Conservation (phyloP, 805 yeast genomes). For the Yarrowia alimentaria region DNA sequence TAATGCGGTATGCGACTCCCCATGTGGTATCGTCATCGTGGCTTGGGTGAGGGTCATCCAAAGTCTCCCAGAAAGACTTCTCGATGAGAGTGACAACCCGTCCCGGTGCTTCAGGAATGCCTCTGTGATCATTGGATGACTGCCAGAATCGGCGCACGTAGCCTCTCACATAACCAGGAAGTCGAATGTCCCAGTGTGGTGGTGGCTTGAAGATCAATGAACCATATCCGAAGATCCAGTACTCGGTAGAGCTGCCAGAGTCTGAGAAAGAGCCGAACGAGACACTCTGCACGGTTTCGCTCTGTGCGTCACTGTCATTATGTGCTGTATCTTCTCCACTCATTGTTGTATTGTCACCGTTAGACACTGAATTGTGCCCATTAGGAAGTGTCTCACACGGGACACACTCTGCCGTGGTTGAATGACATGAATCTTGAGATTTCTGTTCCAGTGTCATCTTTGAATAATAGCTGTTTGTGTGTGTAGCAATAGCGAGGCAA, state of each 20-base stretch:
- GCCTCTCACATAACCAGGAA: slow-evolving; percentile 75
- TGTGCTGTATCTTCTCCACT: too few species aligned
- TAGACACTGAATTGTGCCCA: too few species aligned
- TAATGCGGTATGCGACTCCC: slow-evolving; percentile 84
- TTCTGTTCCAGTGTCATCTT: too few species aligned
- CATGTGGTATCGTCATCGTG: slow-evolving; percentile 47
- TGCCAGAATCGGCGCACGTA: slow-evolving; percentile 89
- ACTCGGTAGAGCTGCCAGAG: slow-evolving; percentile 29
- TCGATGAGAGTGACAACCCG: slow-evolving; percentile 81
- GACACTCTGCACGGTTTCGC: too few species aligned
- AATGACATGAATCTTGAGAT: too few species aligned
- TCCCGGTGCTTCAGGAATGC: slow-evolving; percentile 84
- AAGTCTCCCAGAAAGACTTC: slow-evolving; percentile 51
- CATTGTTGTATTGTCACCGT: too few species aligned
- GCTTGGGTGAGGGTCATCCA: slow-evolving; percentile 43
- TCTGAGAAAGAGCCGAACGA: too few species aligned
- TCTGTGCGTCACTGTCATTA: too few species aligned
- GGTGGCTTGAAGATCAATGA: slow-evolving; percentile 90
- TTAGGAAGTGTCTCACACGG: too few species aligned
- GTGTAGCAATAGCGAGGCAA: too few species aligned
- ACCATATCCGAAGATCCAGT: slow-evolving; percentile 89
- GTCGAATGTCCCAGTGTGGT: slow-evolving; percentile 57
- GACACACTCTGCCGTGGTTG: too few species aligned
- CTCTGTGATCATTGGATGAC: slow-evolving; percentile 83
- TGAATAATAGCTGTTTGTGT: too few species aligned